phyloP scores from a whole-genome alignment of 2,329 filamentous ascomycete species.

The Colletotrichum tropicicola region DNA sequence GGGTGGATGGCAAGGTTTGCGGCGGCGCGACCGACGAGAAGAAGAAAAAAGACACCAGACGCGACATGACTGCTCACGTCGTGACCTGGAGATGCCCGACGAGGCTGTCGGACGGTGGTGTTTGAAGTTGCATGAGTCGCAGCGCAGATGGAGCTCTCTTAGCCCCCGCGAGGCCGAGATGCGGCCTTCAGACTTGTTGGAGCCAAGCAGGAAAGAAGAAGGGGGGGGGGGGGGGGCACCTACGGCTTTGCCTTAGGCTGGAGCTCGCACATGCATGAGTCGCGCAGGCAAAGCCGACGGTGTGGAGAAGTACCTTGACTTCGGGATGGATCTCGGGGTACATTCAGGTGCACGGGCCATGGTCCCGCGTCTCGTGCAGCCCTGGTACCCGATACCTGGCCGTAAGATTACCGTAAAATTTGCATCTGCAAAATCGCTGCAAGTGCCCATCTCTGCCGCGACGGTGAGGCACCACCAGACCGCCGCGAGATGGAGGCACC shows the following conservation, averaged over 20 bases:
- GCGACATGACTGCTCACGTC: too few relatives aligned
- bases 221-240: too few relatives aligned
- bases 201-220: not conserved
- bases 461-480: slow-evolving; percentile 10
- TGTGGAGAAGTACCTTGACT: slow-evolving; percentile 23
- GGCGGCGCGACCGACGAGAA: not conserved
- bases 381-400: slow-evolving; percentile 25
- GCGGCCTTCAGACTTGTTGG: slow-evolving; percentile 4
- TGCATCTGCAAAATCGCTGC: slow-evolving; percentile 26
- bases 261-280: slow-evolving; percentile 27
- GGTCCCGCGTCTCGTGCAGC: not conserved
- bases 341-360: slow-evolving; percentile 17
- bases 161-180: slow-evolving; percentile 21
- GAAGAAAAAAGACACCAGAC: not conserved
- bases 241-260: slow-evolving; percentile 10
- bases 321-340: slow-evolving; percentile 13
- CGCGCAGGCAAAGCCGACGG: slow-evolving; percentile 9
- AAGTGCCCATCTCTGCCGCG: slow-evolving; percentile 15
- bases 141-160: slow-evolving; percentile 13
- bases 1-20: not conserved
- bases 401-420: slow-evolving; percentile 28
- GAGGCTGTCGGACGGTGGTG: slow-evolving; percentile 21
- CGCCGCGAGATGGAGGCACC: not conserved
- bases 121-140: slow-evolving; percentile 30
- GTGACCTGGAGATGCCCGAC: slow-evolving; percentile 2